These are phyloP conservation scores for Candida piceae DNA, from an alignment of 805 yeast species.

Conservation along the genomic window DNA sequence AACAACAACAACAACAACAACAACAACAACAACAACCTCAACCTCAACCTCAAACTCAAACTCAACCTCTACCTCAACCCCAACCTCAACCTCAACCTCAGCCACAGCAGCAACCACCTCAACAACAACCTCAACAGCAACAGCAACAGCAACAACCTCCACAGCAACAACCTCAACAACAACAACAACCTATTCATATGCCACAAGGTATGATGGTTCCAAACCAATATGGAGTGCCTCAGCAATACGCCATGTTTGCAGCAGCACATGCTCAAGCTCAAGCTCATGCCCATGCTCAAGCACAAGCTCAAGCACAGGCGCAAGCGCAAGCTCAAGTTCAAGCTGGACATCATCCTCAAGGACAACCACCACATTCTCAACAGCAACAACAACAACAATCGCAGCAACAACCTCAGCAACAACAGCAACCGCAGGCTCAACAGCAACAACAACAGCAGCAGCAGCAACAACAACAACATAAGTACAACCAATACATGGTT, in stretches of 20 bases:
- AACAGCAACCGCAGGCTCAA: constrained; percentile 3
- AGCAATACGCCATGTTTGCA: constrained; percentile 25
- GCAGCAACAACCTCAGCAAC: constrained; percentile 1
- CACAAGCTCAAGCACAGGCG: constrained; percentile 5
- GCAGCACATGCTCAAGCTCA: constrained; percentile 20
- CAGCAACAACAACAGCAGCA: constrained; percentile 8
- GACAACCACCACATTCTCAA: not conserved
- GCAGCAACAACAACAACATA: constrained; percentile 15
- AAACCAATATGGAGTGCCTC: constrained; percentile 26
- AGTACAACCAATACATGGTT: constrained; percentile 21
- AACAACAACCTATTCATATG: constrained; percentile 16
- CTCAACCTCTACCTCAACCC: constrained; percentile 33
- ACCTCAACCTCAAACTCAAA: constrained; percentile 10
- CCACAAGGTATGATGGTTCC: constrained; percentile 29
- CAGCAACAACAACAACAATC: not conserved
- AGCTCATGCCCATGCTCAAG: constrained; percentile 9
- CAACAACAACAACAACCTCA: constrained; percentile 10
- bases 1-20: constrained; percentile 16
- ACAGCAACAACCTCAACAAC: constrained; percentile 1
- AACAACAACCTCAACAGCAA: constrained; percentile 26
- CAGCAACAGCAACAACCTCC: constrained; percentile 26
- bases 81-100: not conserved
- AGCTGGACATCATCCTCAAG: constrained; percentile 4
- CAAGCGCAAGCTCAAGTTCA: constrained; percentile 12
- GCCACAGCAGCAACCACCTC: constrained; percentile 4